Percentiles rank a stretch among this genome's conserved stretches.
Conservation (phyloP, 331 rosid genomes). For the Pyracantha coccinea region DNA sequence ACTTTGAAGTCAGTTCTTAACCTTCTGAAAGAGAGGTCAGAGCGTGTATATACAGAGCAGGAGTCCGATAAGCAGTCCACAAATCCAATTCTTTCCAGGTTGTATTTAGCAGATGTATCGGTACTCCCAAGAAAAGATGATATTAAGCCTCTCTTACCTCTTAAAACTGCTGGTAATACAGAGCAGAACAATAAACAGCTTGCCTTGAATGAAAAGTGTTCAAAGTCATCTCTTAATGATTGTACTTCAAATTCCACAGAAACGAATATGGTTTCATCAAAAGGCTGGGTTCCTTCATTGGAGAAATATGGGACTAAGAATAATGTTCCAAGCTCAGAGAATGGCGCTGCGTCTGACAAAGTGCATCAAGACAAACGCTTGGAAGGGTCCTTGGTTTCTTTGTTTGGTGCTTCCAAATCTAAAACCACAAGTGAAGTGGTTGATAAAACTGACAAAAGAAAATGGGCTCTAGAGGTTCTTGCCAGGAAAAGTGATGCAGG, state of each 20-base stretch:
- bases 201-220: slow-evolving; percentile 23
- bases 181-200: slow-evolving; percentile 38
- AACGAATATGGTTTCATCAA: slow-evolving; percentile 28
- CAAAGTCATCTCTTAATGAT: slow-evolving; percentile 26
- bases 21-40: slow-evolving; percentile 57
- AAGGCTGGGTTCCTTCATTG: slow-evolving; percentile 26
- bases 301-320: slow-evolving; percentile 37
- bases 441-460: slow-evolving; percentile 68
- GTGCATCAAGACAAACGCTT: slow-evolving; percentile 22
- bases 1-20: slow-evolving; percentile 93
- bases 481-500: slow-evolving; percentile 65
- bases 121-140: slow-evolving; percentile 84
- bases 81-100: slow-evolving; percentile 77
- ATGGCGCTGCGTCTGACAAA: slow-evolving; percentile 33
- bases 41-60: slow-evolving; percentile 32
- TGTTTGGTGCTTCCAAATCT: slow-evolving; percentile 38
- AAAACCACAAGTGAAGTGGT: slow-evolving; percentile 28
- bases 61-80: slow-evolving; percentile 46
- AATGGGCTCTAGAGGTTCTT: slow-evolving; percentile 95
- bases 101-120: slow-evolving; percentile 93
- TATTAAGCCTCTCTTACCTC: slow-evolving; percentile 65
- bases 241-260: slow-evolving; percentile 24
- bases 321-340: slow-evolving; percentile 25
- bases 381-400: slow-evolving; percentile 33
- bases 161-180: slow-evolving; percentile 39